Evolutionary conservation across 2,329 filamentous ascomycete species (phyloP).

Genomic region (Geosmithia morbida): DNA sequence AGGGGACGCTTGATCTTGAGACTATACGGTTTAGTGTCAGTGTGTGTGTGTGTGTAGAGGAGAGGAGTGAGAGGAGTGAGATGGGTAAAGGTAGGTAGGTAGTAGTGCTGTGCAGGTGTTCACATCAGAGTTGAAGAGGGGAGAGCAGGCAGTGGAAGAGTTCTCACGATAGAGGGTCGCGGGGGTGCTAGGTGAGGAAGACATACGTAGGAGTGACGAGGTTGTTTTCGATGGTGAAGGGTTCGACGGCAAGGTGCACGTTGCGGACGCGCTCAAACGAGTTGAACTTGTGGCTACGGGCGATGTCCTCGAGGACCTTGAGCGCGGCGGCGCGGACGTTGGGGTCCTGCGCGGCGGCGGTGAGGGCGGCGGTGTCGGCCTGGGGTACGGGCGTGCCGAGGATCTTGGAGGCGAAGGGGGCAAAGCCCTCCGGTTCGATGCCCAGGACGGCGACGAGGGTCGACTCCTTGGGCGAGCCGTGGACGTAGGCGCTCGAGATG

Average conservation of each 20-base stretch:
- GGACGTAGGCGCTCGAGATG: constrained; percentile 71
- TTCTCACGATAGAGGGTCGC: background rate
- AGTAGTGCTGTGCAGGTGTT: no score
- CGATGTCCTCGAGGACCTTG: constrained; percentile 65
- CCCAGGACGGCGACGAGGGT: constrained; percentile 78
- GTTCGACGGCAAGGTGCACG: constrained; percentile 64
- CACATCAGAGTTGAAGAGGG: no score
- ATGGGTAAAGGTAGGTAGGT: no score
- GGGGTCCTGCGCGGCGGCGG: constrained; percentile 50
- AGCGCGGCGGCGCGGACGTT: constrained; percentile 63
- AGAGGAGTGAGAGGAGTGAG: no score
- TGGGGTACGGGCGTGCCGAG: constrained; percentile 49
- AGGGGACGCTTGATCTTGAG: constrained; percentile 48
- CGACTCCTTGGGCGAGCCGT: constrained; percentile 75
- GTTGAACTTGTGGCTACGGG: constrained; percentile 76
- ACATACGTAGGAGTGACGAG: constrained; percentile 78
- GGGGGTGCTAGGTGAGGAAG: background rate
- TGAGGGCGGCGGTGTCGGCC: constrained; percentile 52
- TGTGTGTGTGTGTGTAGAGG: no score
- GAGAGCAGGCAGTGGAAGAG: no score
- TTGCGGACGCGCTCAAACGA: constrained; percentile 75
- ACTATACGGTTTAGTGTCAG: constrained; percentile 18
- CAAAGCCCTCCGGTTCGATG: constrained; percentile 72
- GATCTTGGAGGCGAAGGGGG: constrained; percentile 63
- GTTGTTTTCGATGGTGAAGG: constrained; percentile 88